Base-by-base conservation (phyloP, 2,329 filamentous ascomycete genomes). In the Penicillium sp. region DNA sequence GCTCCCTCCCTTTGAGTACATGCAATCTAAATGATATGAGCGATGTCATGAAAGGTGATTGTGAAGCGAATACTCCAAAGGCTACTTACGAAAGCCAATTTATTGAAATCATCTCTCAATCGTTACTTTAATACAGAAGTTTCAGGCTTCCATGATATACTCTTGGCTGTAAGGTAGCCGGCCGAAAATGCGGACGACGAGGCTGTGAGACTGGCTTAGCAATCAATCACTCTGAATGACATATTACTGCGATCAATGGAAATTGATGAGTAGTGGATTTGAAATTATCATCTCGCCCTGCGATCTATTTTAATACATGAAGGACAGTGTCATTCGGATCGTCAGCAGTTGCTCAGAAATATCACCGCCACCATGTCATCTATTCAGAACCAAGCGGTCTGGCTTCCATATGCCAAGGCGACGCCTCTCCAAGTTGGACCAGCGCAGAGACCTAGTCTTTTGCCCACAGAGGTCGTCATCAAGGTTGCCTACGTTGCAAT, bases 401-500 rank as follows among this genome's bases (percentile, higher is more conserved):
- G 64, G 66, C 50, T 63, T 26, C 26, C 35, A 5, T 45, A 42
- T 30, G 38, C 64, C 17, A 44, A 65, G 22, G 12, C 56, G 7
- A 59, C 17, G 15, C 30, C 63, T 1, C 28, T 62, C 4, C 15
- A 66, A 40, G 56, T 67, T 26, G 62, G 53, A 19, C 55, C 59
- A n/a, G 26, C 22, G 8, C 60, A 64, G 13, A 56, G 56, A 15
- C 66, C 66, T 1, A 28, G 19, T 3, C 19, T 10, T 13, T 44
- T 26, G 6, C 62, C 59, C 24, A 45, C 66, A 28, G 66, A 68
- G 24, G 40, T 68, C 3, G 62, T 68, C 7, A 64, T 68, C 53
- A 59, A 65, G 44, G 64, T 65, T n/a, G 58, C 59, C 10, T 66
- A 62, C 26, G 58, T 55, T n/a, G 62, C 64, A 28, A 38, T 68